Evolutionary conservation across 345 rosid species (phyloP).

Genomic region (thale cress (Arabidopsis thaliana)): TAIR10.1 NC_003074.8:9765001-9765500

Average conservation of each 20-base stretch:
- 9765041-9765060: conserved; percentile 80
- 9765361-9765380: neutral
- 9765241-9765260: conserved; percentile 44
- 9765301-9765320: conserved; percentile 27
- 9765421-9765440: conserved; percentile 18
- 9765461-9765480: neutral
- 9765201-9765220: conserved; percentile 18
- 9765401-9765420: neutral
- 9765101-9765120: conserved; percentile 86
- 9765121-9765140: conserved; percentile 60
- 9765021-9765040: conserved; percentile 80
- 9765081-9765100: conserved; percentile 96
- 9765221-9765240: conserved; percentile 52
- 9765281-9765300: conserved; percentile 26
- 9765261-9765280: conserved; percentile 23
- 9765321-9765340: conserved; percentile 24
- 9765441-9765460: neutral
- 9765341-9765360: conserved; percentile 17
- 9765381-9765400: neutral
- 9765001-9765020: conserved; percentile 81
- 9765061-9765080: conserved; percentile 85
- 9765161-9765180: conserved; percentile 46
- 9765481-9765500: neutral
- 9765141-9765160: conserved; percentile 53
- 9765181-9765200: conserved; percentile 39